Base-by-base conservation (phyloP, 352 stramenopile genomes). In the Thraustotheca clavata region DNA sequence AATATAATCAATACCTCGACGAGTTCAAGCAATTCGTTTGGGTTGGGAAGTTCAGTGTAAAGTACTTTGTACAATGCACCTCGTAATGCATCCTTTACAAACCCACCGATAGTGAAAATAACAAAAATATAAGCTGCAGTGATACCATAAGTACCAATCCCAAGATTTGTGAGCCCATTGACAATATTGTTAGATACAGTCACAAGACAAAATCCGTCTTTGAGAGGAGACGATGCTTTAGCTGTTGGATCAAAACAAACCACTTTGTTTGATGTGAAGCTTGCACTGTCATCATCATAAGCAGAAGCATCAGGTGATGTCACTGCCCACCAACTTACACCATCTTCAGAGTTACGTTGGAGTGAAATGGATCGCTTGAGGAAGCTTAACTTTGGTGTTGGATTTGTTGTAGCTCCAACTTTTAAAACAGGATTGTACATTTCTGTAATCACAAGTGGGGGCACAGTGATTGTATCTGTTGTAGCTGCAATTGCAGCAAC, bases 121-220 rank as follows among this genome's bases (percentile, higher is more conserved):
- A 95, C 86, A 48, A 95, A 95, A 57, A 95, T 71, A 70, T 95
- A 95, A 48, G 89, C 79, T 0, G 86, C 86, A 3, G 82, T 91
- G 67, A 93, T 74, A n/a, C 86, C 86, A 38, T 95, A 95, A 41
- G 80, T 89, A 46, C 80, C 86, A 32, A 94, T 86, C 1, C 83
- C 86, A 35, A 92, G 74, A 3, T 79, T 83, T 4, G 75, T 87
- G 20, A 95, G 71, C 11, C 83, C 86, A 66, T 87, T 73, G 1
- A 95, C 84, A 43, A 95, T 91, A 67, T 88, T 87, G 70, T 95
- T 84, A 8, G 83, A 93, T 8, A 93, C 79, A 14, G 82, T 82
- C 52, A 95, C 77, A 35, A 95, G 43, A 57, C 86, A 95, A 22
- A 62, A 35, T 16, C 55, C 55, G 16, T 62, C 55, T 41, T 62